A percentile compares a stretch with the other conserved stretches of the same genome.
These are phyloP conservation scores for Bryoerythrophyllum caledonicum DNA, from an alignment of 225 moss, liverwort and hornwort genomes.

Conservation along the genomic window DNA sequence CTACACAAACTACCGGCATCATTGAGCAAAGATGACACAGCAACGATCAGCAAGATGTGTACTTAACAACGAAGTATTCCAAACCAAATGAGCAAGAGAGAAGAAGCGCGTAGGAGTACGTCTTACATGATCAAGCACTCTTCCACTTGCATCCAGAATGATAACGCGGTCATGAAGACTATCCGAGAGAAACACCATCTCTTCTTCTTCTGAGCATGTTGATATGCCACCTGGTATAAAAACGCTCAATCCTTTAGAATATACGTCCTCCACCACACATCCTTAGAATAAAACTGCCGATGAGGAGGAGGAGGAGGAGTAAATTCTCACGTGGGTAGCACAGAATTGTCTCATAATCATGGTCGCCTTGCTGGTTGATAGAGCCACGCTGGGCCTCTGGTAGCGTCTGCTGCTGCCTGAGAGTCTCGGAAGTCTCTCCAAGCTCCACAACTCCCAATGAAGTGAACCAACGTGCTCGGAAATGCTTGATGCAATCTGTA, in stretches of 20 bases:
- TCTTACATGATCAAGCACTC: constrained; percentile 62
- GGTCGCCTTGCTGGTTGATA: constrained; percentile 3
- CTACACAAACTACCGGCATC: no score
- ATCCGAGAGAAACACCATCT: constrained; percentile 61
- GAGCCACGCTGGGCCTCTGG: constrained; percentile 25
- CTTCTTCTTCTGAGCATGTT: constrained; percentile 41
- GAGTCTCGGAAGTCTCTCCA: background rate
- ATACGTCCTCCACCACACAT: background rate
- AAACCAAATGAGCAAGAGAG: constrained; percentile 4
- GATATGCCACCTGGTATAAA: constrained; percentile 66
- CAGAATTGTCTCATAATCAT: constrained; percentile 42
- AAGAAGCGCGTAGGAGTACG: background rate
- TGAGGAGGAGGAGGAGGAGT: background rate
- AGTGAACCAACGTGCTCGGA: constrained; percentile 34
- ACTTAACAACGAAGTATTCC: constrained; percentile 8
- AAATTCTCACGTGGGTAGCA: constrained; percentile 39
- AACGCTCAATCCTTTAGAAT: constrained; percentile 11
- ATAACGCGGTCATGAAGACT: constrained; percentile 65
- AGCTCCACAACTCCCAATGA: constrained; percentile 29
- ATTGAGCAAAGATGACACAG: constrained; percentile 1
- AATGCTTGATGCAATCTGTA: constrained; percentile 35
- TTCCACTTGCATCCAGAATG: constrained; percentile 46
- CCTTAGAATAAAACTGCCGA: constrained; percentile 10
- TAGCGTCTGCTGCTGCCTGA: background rate
- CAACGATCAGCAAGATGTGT: constrained; percentile 8